Percentiles rank a stretch among this genome's conserved stretches.
Evolutionary conservation across 2,329 filamentous ascomycete genomes (phyloP).

Genomic region (Sarocladiaceae sp.): DNA sequence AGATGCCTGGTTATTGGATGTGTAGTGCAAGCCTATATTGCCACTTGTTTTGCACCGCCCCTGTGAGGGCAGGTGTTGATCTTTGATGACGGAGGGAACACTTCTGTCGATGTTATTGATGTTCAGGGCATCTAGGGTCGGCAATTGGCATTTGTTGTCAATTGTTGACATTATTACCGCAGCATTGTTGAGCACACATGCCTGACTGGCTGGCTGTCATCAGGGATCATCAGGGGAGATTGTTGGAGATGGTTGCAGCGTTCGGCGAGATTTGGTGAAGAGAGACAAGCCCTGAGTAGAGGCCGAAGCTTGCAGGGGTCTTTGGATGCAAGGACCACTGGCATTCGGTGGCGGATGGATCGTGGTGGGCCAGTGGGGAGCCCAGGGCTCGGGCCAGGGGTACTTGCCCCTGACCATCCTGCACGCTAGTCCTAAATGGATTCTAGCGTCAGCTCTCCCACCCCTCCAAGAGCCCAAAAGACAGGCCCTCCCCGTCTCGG

Average conservation of each 20-base stretch:
- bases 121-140: too few species aligned
- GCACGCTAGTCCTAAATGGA: neutral
- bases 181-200: neutral
- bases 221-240: conserved; percentile 4
- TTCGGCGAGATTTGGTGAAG: conserved; percentile 5
- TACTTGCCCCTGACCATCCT: conserved; percentile 1
- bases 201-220: neutral
- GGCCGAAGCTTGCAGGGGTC: neutral
- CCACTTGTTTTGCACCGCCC: neutral
- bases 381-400: conserved; percentile 6
- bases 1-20: neutral
- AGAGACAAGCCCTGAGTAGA: neutral
- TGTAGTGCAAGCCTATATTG: neutral
- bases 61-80: neutral
- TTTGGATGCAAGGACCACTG: neutral
- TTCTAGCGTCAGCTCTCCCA: neutral
- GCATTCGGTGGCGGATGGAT: conserved; percentile 1
- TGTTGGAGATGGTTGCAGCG: neutral
- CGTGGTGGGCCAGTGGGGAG: neutral
- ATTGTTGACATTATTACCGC: neutral
- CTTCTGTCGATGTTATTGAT: too few species aligned
- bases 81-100: too few species aligned
- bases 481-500: neutral
- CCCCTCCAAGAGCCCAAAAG: neutral
- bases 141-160: neutral